These are phyloP conservation scores for Rhizopus stolonifer DNA, from an alignment of 371 early-diverging fungal genomes.

Conservation along the genomic window DNA sequence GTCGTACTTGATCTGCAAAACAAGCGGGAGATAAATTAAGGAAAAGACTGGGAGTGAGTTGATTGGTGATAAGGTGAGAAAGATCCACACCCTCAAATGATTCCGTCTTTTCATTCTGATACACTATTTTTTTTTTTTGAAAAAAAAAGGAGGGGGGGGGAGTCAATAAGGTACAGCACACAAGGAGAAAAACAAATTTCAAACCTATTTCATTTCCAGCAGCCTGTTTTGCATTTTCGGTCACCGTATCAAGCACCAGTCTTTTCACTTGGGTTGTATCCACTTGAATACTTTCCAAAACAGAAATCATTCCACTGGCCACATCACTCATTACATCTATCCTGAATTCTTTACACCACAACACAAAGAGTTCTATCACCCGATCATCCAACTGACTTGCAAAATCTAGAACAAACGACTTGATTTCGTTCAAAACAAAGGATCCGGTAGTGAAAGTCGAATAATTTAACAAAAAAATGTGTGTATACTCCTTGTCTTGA, in stretches of 20 bases:
- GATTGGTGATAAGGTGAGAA: slow-evolving; percentile 53
- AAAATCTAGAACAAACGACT: slow-evolving; percentile 25
- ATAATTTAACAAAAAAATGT: slow-evolving; percentile 61
- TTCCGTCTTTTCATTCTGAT: slow-evolving; percentile 1
- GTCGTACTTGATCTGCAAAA: slow-evolving; percentile 72
- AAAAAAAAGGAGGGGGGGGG: background rate
- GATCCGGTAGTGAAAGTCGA: slow-evolving; percentile 53
- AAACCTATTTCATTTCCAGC: slow-evolving; percentile 2
- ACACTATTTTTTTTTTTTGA: background rate
- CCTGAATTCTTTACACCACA: slow-evolving; percentile 31
- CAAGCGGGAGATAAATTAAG: slow-evolving; percentile 59
- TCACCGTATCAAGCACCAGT: slow-evolving; percentile 31
- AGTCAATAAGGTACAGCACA: slow-evolving; percentile 2
- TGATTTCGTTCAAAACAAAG: slow-evolving; percentile 54
- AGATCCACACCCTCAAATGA: slow-evolving; percentile 33
- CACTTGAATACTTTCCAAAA: slow-evolving; percentile 24
- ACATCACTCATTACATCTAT: slow-evolving; percentile 47
- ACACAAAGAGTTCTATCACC: slow-evolving; percentile 26
- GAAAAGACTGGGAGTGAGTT: slow-evolving; percentile 65
- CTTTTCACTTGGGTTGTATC: slow-evolving; percentile 19
- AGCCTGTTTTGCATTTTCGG: slow-evolving; percentile 25
- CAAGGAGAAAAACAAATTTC: slow-evolving; percentile 3
- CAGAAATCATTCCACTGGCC: slow-evolving; percentile 33
- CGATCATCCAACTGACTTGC: background rate
- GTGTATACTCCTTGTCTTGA: slow-evolving; percentile 17